These are phyloP conservation scores for Trypanosoma lewisi DNA, from an alignment of 208 protist species.

Conservation along the genomic window DNA sequence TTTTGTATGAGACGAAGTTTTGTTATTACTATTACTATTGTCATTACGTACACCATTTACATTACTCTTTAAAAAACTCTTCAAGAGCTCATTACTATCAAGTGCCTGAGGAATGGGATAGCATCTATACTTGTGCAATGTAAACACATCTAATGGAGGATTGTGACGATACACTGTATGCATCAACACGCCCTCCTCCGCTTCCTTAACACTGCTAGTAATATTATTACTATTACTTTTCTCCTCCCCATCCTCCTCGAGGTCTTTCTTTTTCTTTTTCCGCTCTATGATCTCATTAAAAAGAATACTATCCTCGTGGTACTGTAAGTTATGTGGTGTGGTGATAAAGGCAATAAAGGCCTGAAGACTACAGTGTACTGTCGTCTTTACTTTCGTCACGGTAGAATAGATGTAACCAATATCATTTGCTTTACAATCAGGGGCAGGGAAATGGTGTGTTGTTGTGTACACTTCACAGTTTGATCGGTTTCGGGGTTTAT, in stretches of 20 bases:
- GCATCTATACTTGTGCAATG: constrained; percentile 6
- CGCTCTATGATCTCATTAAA: constrained; percentile 18
- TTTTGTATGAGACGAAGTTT: no score
- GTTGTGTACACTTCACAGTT: constrained; percentile 2
- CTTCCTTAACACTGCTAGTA: no score
- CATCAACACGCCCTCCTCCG: neutral
- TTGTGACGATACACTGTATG: constrained; percentile 20
- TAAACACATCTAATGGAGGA: constrained; percentile 24
- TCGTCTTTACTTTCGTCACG: constrained; percentile 16
- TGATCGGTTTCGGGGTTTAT: neutral
- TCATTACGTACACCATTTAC: neutral
- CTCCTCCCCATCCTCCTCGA: no score
- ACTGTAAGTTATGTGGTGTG: constrained; percentile 19
- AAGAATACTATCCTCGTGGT: constrained; percentile 15
- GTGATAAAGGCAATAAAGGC: constrained; percentile 24
- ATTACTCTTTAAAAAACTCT: constrained; percentile 1
- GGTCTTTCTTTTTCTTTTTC: no score
- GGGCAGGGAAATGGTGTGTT: constrained; percentile 1
- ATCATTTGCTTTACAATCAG: neutral
- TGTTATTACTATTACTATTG: constrained; percentile 1
- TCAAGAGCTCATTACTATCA: constrained; percentile 9
- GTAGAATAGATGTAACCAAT: neutral
- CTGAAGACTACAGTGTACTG: constrained; percentile 22
- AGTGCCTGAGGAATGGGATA: constrained; percentile 1
- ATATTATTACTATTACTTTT: no score